Evolutionary conservation across 148 eudicot genomes (phyloP).

Genomic region (Cornus florida): DNA sequence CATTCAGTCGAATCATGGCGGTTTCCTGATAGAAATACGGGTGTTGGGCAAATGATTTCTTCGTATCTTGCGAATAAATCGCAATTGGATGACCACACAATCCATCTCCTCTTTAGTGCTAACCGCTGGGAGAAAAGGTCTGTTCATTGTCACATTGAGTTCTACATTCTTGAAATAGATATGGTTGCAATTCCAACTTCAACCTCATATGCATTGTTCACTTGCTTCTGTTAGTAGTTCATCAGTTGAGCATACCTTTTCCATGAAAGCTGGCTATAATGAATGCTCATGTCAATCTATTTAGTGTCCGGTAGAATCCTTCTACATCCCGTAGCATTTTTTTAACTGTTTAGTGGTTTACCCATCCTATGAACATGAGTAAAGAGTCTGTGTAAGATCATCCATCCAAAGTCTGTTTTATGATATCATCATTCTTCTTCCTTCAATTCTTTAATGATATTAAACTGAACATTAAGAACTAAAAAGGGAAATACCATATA

Average conservation of each 20-base stretch:
- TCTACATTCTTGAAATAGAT: neutral
- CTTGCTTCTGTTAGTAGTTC: neutral
- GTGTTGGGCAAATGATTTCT: constrained; percentile 83
- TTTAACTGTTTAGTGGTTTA: neutral
- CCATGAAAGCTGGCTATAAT: no score
- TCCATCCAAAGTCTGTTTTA: neutral
- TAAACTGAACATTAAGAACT: no score
- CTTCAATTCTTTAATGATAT: no score
- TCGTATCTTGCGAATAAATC: constrained; percentile 79
- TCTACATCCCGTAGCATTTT: neutral
- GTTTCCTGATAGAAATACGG: constrained; percentile 82
- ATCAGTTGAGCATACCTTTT: neutral
- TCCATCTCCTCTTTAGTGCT: constrained; percentile 88
- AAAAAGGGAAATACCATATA: no score
- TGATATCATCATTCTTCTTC: no score
- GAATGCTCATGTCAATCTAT: neutral
- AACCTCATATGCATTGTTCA: neutral
- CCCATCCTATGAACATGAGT: no score
- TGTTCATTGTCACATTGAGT: neutral
- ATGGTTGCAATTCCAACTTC: neutral
- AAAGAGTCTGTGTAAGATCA: no score
- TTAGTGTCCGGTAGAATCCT: neutral
- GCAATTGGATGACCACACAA: constrained; percentile 77
- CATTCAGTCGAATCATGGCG: constrained; percentile 76
- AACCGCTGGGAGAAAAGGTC: constrained; percentile 99